These are phyloP conservation scores for Blastocystis sp. DNA, from an alignment of 352 stramenopile genomes.

Conservation along the genomic window DNA sequence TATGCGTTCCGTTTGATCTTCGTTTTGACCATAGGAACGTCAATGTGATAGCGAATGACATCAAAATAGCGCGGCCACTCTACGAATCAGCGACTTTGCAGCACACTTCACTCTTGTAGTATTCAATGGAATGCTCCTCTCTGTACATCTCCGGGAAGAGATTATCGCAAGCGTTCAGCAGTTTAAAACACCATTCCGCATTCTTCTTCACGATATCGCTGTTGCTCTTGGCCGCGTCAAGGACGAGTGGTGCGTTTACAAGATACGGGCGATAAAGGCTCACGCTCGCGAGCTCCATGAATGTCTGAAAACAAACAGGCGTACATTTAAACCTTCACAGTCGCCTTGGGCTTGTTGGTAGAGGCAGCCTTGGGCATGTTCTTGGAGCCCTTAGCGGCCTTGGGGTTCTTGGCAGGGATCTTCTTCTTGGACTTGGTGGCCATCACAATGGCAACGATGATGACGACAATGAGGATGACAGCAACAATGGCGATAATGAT, in stretches of 20 bases:
- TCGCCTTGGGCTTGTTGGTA: not conserved
- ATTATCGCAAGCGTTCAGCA: not conserved
- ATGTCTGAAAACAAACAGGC: not conserved
- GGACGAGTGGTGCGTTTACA: conserved; percentile 31
- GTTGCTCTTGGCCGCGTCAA: not conserved
- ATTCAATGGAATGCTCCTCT: conserved; percentile 8
- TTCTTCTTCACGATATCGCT: not conserved
- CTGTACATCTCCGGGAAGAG: not conserved
- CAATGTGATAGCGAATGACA: conserved; percentile 25
- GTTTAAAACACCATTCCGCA: not conserved
- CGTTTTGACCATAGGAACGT: conserved; percentile 1
- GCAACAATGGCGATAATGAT: not conserved
- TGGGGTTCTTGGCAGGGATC: not conserved
- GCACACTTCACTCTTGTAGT: not conserved
- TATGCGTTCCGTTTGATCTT: not conserved
- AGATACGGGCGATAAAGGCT: not conserved
- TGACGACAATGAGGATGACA: not conserved
- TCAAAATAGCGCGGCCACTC: conserved; percentile 26
- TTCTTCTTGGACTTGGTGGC: not conserved
- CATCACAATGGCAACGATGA: not conserved
- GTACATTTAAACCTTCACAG: not conserved
- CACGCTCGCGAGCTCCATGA: not conserved
- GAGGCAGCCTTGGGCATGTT: not conserved
- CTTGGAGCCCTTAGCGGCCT: not conserved
- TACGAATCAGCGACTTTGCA: not conserved